Evolutionary conservation across 495 filamentous ascomycete genomes (phyloP), one percentile per base, ranked within the genome.

Genomic region (Penicillium subrubescens): DNA sequence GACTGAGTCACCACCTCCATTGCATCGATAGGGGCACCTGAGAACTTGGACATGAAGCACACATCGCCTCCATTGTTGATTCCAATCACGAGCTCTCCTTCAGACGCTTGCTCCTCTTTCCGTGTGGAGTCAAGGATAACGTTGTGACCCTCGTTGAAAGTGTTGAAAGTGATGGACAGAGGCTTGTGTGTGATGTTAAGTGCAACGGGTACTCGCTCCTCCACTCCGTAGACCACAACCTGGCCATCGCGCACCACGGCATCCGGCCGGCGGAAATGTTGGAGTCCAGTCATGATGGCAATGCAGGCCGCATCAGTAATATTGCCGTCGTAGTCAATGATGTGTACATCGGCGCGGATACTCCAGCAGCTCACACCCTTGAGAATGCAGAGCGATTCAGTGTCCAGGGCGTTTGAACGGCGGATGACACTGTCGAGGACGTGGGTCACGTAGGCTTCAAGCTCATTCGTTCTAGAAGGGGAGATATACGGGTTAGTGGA

Each of bases 361-460:
- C 85, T 87, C 91, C 95, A 99, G 78, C 90, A 93, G 76, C 94
- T 96, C 59, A 89, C 82, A 15, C 92, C 93, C 27, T 95, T 93
- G 25, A 98, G 77, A 15, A 99, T 91, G 74, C 95, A 99, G 33
- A 99, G 86, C 2, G 93, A 96, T 79, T 99, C 95, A 31, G 93
- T 97, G 72, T 97, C 93, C 27, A 99, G 84, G 11, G 95, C 95
- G 64, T 87, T 87, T 8, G 93, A 96, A 52, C 94, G 92, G 31
- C 96, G 94, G 63, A 99, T 87, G 17, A 96, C 89, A 69, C 96
- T 93, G 77, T 99, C 95, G 39, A 99, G 89, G 54, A 94, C 83
- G 41, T 93, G 89, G 11, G 94, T 91, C 48, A 97, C 87, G 59
- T 95, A 85, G 1, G 91, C 80, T 79, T 99, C 95, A 39, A 88